phyloP scores from a whole-genome alignment of 352 stramenopile species.

The Nothophytophthora sp. region DNA sequence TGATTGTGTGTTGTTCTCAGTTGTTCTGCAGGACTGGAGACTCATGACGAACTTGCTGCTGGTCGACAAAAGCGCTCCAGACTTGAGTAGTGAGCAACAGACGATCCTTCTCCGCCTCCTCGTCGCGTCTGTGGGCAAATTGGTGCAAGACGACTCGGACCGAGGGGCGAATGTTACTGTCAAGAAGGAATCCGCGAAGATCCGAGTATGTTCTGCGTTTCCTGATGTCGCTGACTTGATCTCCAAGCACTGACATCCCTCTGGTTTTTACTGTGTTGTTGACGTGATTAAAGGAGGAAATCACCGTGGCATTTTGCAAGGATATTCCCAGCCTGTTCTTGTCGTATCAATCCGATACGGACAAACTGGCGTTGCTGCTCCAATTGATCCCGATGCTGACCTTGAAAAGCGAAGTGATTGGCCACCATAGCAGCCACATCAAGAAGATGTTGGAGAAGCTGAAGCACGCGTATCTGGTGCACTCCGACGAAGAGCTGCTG shows the following conservation, averaged over 20 bases:
- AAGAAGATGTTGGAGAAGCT: slow-evolving; percentile 78
- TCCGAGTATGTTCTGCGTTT: slow-evolving; percentile 40
- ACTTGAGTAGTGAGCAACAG: slow-evolving; percentile 80
- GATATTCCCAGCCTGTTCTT: slow-evolving; percentile 79
- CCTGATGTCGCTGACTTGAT: not conserved
- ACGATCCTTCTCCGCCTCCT: slow-evolving; percentile 78
- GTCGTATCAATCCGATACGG: slow-evolving; percentile 74
- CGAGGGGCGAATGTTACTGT: slow-evolving; percentile 15
- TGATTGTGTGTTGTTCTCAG: slow-evolving; percentile 39
- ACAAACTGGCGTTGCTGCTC: slow-evolving; percentile 77
- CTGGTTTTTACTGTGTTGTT: not conserved
- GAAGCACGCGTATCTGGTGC: slow-evolving; percentile 65
- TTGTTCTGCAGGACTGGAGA: slow-evolving; percentile 84
- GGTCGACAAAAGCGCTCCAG: slow-evolving; percentile 79
- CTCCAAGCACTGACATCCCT: not conserved
- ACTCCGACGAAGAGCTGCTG: slow-evolving; percentile 76
- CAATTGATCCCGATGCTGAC: slow-evolving; percentile 77
- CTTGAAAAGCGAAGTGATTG: slow-evolving; percentile 60
- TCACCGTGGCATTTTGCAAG: slow-evolving; percentile 78
- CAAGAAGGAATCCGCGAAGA: slow-evolving; percentile 55
- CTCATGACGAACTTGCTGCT: slow-evolving; percentile 74
- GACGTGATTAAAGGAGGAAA: slow-evolving; percentile 52
- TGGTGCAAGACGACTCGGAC: slow-evolving; percentile 34
- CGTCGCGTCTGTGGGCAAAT: slow-evolving; percentile 65
- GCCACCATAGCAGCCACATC: slow-evolving; percentile 66